Evolutionary conservation across 2,329 filamentous ascomycete species (phyloP).

Genomic region (Xylariaceae sp.): DNA sequence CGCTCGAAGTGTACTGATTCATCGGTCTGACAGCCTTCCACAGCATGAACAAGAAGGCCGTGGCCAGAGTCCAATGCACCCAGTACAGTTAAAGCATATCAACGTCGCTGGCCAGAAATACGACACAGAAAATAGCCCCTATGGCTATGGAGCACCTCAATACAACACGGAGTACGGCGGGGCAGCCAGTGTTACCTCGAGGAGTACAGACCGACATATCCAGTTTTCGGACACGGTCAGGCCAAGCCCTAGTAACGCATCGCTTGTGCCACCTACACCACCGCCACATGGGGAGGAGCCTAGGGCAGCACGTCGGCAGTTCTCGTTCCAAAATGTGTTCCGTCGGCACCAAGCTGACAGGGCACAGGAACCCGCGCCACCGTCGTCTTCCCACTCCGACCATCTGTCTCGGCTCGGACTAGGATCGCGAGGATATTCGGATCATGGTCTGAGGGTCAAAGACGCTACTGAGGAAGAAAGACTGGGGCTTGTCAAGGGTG

Average conservation of each 20-base stretch:
- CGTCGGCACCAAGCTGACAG: constrained; percentile 45
- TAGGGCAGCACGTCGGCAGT: constrained; percentile 66
- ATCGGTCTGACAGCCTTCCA: constrained; percentile 28
- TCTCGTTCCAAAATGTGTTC: constrained; percentile 90
- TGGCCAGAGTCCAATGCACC: constrained; percentile 54
- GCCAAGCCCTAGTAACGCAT: constrained; percentile 38
- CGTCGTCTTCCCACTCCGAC: constrained; percentile 26
- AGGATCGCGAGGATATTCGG: constrained; percentile 40
- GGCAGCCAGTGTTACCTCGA: constrained; percentile 43
- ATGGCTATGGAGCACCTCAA: constrained; percentile 47
- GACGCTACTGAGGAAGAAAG: constrained; percentile 76
- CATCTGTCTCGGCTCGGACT: constrained; percentile 33
- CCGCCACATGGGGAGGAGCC: constrained; percentile 46
- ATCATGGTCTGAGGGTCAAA: constrained; percentile 36
- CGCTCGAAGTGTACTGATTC: constrained; percentile 38
- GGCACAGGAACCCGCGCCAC: constrained; percentile 28
- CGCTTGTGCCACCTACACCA: constrained; percentile 54
- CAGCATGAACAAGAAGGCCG: no score
- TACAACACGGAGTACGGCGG: constrained; percentile 48
- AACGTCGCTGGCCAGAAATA: constrained; percentile 45
- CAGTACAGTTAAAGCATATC: constrained; percentile 61
- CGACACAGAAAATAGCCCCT: constrained; percentile 39
- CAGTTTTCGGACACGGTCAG: constrained; percentile 44
- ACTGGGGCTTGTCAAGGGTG: constrained; percentile 76
- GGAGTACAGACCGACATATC: constrained; percentile 39